Conservation (phyloP, 108 stramenopile species). For the Cyclotella distinguenda region DNA sequence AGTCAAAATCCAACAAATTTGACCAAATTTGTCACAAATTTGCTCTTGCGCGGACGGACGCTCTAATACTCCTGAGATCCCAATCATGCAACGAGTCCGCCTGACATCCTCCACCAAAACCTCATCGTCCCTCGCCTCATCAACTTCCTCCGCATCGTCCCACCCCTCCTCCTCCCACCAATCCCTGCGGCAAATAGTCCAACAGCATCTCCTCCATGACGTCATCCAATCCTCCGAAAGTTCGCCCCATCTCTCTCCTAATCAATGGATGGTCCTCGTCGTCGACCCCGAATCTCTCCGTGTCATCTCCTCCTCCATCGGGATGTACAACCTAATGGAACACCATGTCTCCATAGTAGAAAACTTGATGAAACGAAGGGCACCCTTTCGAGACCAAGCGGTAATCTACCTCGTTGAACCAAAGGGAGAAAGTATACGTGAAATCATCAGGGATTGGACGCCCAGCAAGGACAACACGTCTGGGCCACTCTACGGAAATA, state of each 20-base stretch:
- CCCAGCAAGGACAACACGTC: conserved; percentile 44
- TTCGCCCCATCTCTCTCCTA: conserved; percentile 1
- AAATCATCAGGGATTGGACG: conserved; percentile 73
- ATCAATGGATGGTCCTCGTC: conserved; percentile 69
- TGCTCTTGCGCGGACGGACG: no score
- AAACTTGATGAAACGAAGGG: conserved; percentile 81
- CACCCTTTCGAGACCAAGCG: conserved; percentile 92
- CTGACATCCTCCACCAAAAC: not conserved
- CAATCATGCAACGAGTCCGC: no score
- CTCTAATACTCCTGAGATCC: no score
- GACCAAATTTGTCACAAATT: no score
- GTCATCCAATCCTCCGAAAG: conserved; percentile 34
- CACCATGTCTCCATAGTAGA: conserved; percentile 87
- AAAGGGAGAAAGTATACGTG: conserved; percentile 66
- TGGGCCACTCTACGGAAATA: conserved; percentile 80
- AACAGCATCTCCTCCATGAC: conserved; percentile 22
- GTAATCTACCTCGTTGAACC: conserved; percentile 91
- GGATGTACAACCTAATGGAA: conserved; percentile 95
- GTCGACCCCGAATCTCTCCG: conserved; percentile 74
- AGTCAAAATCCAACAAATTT: no score
- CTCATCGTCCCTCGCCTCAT: not conserved
- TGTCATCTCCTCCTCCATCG: conserved; percentile 81
- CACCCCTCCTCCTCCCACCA: conserved; percentile 6
- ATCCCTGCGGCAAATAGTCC: conserved; percentile 41
- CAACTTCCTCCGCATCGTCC: conserved; percentile 6